Evolutionary conservation across 169 alveolate genomes (phyloP).

Genomic region (Nephromyces sp.): DNA sequence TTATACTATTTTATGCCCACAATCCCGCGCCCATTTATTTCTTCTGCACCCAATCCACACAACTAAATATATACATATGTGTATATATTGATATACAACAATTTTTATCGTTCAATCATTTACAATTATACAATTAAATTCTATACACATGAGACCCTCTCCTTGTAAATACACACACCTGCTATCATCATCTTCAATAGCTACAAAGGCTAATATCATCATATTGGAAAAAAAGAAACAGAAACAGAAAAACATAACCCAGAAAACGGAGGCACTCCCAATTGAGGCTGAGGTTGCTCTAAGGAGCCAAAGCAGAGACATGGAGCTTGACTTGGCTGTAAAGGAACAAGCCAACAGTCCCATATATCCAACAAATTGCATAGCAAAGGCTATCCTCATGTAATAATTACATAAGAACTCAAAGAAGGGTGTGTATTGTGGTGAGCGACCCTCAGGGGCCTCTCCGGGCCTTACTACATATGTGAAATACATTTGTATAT

Average conservation of each 20-base stretch:
- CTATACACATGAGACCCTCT: too few relatives aligned
- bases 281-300: conserved; percentile 64
- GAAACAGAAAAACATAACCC: conserved; percentile 61
- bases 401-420: conserved; percentile 69
- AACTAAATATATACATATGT: too few relatives aligned
- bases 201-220: conserved; percentile 61
- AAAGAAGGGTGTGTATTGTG: conserved; percentile 80
- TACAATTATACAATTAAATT: not conserved
- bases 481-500: conserved; percentile 73
- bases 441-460: conserved; percentile 87
- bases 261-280: conserved; percentile 61
- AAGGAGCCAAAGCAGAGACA: conserved; percentile 60
- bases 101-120: not conserved
- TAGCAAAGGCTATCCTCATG: conserved; percentile 66
- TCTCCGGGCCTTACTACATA: conserved; percentile 86
- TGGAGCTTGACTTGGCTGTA: conserved; percentile 60
- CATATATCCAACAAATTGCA: conserved; percentile 51
- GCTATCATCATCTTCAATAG: conserved; percentile 72
- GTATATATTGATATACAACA: too few relatives aligned
- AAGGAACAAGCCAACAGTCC: conserved; percentile 48
- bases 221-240: conserved; percentile 61
- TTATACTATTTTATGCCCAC: too few relatives aligned
- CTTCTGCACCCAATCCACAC: too few relatives aligned
- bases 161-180: conserved; percentile 38
- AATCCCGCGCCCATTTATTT: too few relatives aligned